Conservation (phyloP, 164 flowering plant genomes). For the Vitis cinerea region DNA sequence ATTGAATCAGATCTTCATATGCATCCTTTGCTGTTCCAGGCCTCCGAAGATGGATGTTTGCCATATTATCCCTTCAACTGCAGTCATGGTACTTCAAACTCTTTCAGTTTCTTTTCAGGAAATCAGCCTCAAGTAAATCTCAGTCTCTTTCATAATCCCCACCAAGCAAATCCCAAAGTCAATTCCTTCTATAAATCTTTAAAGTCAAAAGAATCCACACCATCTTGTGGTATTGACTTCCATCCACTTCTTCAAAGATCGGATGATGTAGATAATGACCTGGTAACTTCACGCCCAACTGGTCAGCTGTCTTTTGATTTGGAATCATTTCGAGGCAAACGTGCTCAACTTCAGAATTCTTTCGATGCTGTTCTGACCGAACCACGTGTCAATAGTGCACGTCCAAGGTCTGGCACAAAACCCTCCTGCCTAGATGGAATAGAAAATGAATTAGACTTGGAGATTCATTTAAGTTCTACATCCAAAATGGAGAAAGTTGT, state of each 20-base stretch:
- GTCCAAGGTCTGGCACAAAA: constrained; percentile 8
- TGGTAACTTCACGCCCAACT: constrained; percentile 14
- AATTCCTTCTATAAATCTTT: constrained; percentile 25
- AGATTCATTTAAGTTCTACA: constrained; percentile 64
- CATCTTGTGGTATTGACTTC: constrained; percentile 56
- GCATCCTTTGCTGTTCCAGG: constrained; percentile 90
- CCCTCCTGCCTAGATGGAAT: constrained; percentile 30
- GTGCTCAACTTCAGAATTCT: constrained; percentile 20
- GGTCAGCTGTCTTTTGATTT: constrained; percentile 9
- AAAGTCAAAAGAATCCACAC: constrained; percentile 31
- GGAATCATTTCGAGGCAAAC: constrained; percentile 25
- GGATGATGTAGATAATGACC: constrained; percentile 33
- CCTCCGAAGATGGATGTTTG: constrained; percentile 47
- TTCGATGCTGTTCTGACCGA: constrained; percentile 18
- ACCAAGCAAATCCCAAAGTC: constrained; percentile 23
- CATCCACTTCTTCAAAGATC: constrained; percentile 82
- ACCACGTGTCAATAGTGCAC: constrained; percentile 13
- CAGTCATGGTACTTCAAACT: constrained; percentile 33
- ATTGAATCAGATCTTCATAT: constrained; percentile 62
- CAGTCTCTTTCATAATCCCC: constrained; percentile 46
- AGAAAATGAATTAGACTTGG: constrained; percentile 66
- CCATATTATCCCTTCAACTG: constrained; percentile 46
- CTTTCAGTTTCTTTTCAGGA: constrained; percentile 61
- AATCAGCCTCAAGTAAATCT: constrained; percentile 54
- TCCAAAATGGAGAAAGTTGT: constrained; percentile 33